Evolutionary conservation across 1,284 basidiomycete species (phyloP).

Genomic region (Moniliophthora roreri): DNA sequence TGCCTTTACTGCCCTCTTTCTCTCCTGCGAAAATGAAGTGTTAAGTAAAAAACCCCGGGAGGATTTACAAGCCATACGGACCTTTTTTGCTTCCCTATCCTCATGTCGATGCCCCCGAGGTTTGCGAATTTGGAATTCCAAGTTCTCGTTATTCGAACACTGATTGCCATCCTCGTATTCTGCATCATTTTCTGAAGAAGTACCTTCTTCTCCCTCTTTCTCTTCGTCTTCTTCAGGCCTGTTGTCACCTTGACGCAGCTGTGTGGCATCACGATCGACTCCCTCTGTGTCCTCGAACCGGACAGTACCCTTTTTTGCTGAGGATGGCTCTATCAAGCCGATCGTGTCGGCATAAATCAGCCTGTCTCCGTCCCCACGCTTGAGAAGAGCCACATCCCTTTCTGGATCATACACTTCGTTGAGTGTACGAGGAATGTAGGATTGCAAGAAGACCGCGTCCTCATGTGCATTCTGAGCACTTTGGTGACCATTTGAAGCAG

Average conservation of each 20-base stretch:
- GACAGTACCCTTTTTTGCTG: constrained; percentile 14
- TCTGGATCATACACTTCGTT: constrained; percentile 94
- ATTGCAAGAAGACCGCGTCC: constrained; percentile 84
- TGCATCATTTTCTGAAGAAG: constrained; percentile 19
- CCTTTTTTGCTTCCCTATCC: constrained; percentile 91
- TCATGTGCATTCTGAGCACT: constrained; percentile 52
- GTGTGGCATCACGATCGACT: constrained; percentile 21
- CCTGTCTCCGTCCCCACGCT: constrained; percentile 64
- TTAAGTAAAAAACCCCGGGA: constrained; percentile 11
- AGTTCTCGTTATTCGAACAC: constrained; percentile 12
- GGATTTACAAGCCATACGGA: constrained; percentile 29
- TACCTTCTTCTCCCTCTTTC: constrained; percentile 24
- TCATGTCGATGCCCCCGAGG: constrained; percentile 88
- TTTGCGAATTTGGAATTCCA: constrained; percentile 47
- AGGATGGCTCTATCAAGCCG: constrained; percentile 51
- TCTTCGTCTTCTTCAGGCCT: constrained; percentile 23
- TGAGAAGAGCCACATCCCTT: constrained; percentile 78
- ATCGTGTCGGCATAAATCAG: constrained; percentile 88
- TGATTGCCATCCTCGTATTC: too few species aligned
- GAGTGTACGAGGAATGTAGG: constrained; percentile 90
- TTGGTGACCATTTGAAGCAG: constrained; percentile 17
- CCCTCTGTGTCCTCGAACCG: constrained; percentile 20
- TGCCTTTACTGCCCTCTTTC: constrained; percentile 87
- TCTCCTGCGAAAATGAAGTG: constrained; percentile 55
- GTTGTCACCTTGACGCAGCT: constrained; percentile 31